Base-by-base conservation (phyloP, 306 rosid genomes). In the Benincasa hispida region DNA sequence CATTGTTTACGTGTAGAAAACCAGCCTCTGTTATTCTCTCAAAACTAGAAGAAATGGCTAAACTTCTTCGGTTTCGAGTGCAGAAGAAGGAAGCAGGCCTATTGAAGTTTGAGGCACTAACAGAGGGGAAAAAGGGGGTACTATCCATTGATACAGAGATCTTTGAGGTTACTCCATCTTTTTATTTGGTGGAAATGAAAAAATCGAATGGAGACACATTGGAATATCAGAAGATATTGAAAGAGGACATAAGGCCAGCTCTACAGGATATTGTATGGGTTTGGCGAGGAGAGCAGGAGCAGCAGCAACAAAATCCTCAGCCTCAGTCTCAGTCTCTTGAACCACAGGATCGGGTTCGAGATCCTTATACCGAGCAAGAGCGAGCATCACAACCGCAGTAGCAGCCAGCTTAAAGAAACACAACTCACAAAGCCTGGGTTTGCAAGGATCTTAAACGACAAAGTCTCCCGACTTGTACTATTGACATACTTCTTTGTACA, bases 201-300 rank as follows among this genome's bases (percentile, higher is more conserved):
- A 93, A 89, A 83, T 87, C 93, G 48, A 82, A 74, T 72, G 98
- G 98, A 25, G 98, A 93, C 77, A 87, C 97, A 32, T 73, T 91
- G 82, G 98, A 93, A 82, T 93, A 82, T 86, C 90, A 88, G 85
- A 88, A 82, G 81, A 75, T 89, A 73, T 55, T 93, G 85, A 81
- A 80, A 66, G 89, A 89, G 56, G 91, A 88, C 62, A 86, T 91
- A 39, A 93, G 89, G 75, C 96, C 97, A 55, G 88, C 92, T 72
- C 88, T 93, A 67, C 81, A 81, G 74, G 98, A 93, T 74, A 89
- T 93, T 81, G 89, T 89, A 77, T 93, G 98, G 97, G 89, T 89
- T 24, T 91, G 97, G 96, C 88, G 86, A 77, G 87, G 83, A 41
- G 93, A 89, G 57, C 48, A 60, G 6, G 81, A 85, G 17, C 82